phyloP scores from a whole-genome alignment of 2,329 filamentous ascomycete species.

The Aspergillus japonicus region DNA sequence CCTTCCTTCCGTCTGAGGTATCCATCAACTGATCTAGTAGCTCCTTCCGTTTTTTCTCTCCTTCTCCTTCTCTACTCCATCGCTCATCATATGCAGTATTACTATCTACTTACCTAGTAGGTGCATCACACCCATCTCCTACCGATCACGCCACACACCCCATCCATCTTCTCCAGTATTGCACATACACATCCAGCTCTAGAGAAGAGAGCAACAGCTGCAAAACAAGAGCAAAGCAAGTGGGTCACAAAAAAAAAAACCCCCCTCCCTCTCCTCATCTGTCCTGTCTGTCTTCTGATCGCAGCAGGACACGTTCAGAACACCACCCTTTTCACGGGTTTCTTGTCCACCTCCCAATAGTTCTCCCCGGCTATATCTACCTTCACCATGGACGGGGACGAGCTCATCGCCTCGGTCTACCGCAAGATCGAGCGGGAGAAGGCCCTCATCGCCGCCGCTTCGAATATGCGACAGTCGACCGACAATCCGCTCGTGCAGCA shows the following conservation, averaged over 20 bases:
- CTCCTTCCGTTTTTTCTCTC: too few species aligned
- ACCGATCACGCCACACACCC: too few species aligned
- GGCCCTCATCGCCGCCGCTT: slow-evolving; percentile 89
- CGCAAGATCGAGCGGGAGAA: slow-evolving; percentile 98
- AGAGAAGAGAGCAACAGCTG: too few species aligned
- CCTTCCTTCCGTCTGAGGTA: background rate
- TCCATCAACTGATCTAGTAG: too few species aligned
- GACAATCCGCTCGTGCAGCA: slow-evolving; percentile 90
- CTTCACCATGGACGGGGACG: slow-evolving; percentile 58
- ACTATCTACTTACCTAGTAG: too few species aligned
- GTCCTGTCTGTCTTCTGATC: background rate
- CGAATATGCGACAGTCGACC: slow-evolving; percentile 92
- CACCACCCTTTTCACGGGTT: slow-evolving; percentile 7
- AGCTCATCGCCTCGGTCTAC: slow-evolving; percentile 74
- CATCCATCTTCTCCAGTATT: too few species aligned
- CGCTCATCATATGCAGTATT: too few species aligned
- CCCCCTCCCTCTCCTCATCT: background rate
- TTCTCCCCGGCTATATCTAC: slow-evolving; percentile 10
- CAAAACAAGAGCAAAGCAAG: too few species aligned
- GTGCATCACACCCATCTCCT: too few species aligned
- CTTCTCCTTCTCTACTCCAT: too few species aligned
- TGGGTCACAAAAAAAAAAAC: too few species aligned
- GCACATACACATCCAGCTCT: too few species aligned
- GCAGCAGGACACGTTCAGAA: background rate
- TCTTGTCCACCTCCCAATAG: slow-evolving; percentile 10